Conservation (phyloP, 1,139 yeast species). For the Eremothecium sinecaudum region DNA sequence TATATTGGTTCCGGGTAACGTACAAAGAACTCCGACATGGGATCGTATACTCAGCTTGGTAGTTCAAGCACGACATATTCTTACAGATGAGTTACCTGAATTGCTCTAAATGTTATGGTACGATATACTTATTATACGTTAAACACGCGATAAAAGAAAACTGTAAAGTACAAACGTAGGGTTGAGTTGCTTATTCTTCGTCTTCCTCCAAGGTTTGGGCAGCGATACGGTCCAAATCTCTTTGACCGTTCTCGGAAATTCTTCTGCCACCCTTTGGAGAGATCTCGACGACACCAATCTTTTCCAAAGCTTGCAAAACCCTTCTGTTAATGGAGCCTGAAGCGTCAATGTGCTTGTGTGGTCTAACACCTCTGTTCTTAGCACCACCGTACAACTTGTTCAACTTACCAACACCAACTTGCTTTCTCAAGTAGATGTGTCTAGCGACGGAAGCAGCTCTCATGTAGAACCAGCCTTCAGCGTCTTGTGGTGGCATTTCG, state of each 20-base stretch:
- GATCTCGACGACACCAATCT: slow-evolving; percentile 94
- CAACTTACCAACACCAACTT: slow-evolving; percentile 98
- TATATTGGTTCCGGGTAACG: not conserved
- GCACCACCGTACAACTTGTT: slow-evolving; percentile 99
- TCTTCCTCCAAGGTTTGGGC: slow-evolving; percentile 94
- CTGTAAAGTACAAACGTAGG: slow-evolving; percentile 5
- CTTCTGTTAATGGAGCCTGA: slow-evolving; percentile 99
- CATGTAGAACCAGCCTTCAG: slow-evolving; percentile 99
- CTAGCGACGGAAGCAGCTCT: slow-evolving; percentile 99
- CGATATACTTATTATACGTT: slow-evolving; percentile 5
- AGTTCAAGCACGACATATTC: too few species aligned
- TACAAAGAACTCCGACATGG: too few species aligned
- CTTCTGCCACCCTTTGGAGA: slow-evolving; percentile 99
- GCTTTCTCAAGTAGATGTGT: slow-evolving; percentile 99
- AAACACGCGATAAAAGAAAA: slow-evolving; percentile 5
- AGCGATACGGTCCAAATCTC: slow-evolving; percentile 99
- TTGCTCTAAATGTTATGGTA: slow-evolving; percentile 2
- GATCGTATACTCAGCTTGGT: too few species aligned
- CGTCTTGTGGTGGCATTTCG: slow-evolving; percentile 99
- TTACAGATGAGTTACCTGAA: too few species aligned
- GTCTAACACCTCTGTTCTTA: slow-evolving; percentile 98
- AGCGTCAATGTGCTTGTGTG: slow-evolving; percentile 98
- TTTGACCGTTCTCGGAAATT: slow-evolving; percentile 98
- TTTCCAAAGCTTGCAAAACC: slow-evolving; percentile 96
- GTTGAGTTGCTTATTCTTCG: slow-evolving; percentile 41